Base-by-base conservation (phyloP, 2,329 filamentous ascomycete species). In the Phaeoacremonium minimum region DNA sequence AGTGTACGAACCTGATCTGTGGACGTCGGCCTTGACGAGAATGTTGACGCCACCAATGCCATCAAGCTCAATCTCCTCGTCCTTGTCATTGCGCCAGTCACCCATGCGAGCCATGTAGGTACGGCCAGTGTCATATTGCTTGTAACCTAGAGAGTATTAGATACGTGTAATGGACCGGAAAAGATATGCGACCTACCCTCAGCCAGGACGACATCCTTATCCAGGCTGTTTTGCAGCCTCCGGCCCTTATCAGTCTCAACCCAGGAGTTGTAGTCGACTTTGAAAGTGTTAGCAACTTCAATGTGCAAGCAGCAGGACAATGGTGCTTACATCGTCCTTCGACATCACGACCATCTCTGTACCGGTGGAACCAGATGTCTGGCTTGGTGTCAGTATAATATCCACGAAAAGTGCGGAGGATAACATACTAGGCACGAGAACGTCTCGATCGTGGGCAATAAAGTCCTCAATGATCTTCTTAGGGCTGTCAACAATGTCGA, bases 221-320 rank as follows among this genome's bases (percentile, higher is more conserved):
- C 75, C 15, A 97, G 72, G 36, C 69, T 78, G 6, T 75, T 67
- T n/a, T 83, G 73, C 36, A 97, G 74, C 53, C 82, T 85, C 41
- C 84, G 77, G 32, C 77, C 89, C 61, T 91, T 85, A 35, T 90
- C 83, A 8, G 91, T 91, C 66, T 98, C 93, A 50, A 95, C 78
- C 93, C 93, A 98, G 2, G 93, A 97, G 65, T 98, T 98, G 70
- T 98, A 98, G 60, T 98, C 93, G 57, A 97, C 87, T 93, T 43
- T 22, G 20, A 15, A 26, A 48, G n/a, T 19, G 14, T 36, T 15
- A 31, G 35, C 32, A 14, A 30, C 19, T 18, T 16, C 8, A 11
- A 15, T 12, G 14, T 12, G 8, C 8, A 13, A 9, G 13, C 12
- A 2, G 6, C 17, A 18, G 9, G 5, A 18, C 35, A 71, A 32